These are phyloP conservation scores for Salix purpurea DNA, from an alignment of 345 rosid genomes.

Conservation along the genomic window DNA sequence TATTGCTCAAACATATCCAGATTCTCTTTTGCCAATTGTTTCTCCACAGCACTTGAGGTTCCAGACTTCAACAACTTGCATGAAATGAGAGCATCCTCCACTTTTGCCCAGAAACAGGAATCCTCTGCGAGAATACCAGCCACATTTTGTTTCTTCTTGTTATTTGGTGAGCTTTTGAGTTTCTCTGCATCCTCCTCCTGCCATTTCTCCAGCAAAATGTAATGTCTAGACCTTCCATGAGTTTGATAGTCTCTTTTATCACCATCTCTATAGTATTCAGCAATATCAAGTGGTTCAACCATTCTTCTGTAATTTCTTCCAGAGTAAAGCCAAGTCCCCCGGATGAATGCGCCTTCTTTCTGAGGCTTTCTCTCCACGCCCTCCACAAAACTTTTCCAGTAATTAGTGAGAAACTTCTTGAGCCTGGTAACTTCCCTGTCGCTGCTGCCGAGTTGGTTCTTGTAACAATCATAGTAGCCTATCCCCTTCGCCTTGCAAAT, in stretches of 20 bases:
- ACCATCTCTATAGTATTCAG: constrained; percentile 41
- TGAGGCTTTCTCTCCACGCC: constrained; percentile 51
- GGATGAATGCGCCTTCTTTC: constrained; percentile 26
- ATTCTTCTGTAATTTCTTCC: constrained; percentile 60
- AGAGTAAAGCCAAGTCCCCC: constrained; percentile 31
- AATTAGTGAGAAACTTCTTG: constrained; percentile 28
- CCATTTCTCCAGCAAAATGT: constrained; percentile 49
- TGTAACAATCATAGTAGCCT: constrained; percentile 63
- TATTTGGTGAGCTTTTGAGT: not conserved
- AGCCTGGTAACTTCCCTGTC: not conserved
- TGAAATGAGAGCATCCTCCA: constrained; percentile 52
- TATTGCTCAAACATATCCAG: constrained; percentile 38
- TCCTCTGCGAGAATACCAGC: constrained; percentile 35
- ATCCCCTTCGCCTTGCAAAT: constrained; percentile 5
- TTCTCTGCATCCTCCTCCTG: constrained; percentile 8
- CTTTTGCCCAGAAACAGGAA: constrained; percentile 83
- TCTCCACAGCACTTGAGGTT: constrained; percentile 8
- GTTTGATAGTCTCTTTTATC: constrained; percentile 28
- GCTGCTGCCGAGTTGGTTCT: not conserved
- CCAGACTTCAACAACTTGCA: constrained; percentile 14
- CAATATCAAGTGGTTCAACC: constrained; percentile 73
- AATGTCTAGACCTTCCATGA: constrained; percentile 49
- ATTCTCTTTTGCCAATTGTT: not conserved
- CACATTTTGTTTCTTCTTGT: constrained; percentile 14
- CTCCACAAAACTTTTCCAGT: constrained; percentile 50